Evolutionary conservation across 2,329 filamentous ascomycete genomes (phyloP).

Genomic region (Ophiocordyceps polyrhachis-furcata): DNA sequence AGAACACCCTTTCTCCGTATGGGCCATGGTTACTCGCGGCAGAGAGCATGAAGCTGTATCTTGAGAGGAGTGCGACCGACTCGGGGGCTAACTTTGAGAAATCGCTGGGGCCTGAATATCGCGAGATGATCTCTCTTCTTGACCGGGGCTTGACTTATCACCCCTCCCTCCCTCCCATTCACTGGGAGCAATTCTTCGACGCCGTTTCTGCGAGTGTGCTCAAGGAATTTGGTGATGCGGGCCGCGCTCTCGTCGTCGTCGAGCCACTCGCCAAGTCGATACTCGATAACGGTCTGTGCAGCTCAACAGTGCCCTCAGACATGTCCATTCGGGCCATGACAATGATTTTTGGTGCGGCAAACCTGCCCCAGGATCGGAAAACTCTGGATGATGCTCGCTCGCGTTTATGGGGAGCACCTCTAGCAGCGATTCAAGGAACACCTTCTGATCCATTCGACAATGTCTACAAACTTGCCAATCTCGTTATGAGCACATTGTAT

Average conservation of each 20-base stretch:
- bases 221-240: conserved; percentile 47
- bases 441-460: conserved; percentile 45
- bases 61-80: conserved; percentile 15
- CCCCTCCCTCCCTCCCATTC: conserved; percentile 24
- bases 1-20: conserved; percentile 24
- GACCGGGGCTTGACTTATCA: conserved; percentile 36
- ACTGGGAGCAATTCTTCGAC: conserved; percentile 38
- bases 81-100: conserved; percentile 16
- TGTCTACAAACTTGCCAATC: conserved; percentile 41
- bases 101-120: conserved; percentile 48
- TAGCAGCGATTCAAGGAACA: conserved; percentile 17
- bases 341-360: conserved; percentile 24
- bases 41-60: conserved; percentile 21
- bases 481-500: conserved; percentile 37
- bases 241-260: conserved; percentile 45
- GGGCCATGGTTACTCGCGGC: conserved; percentile 34
- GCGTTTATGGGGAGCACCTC: conserved; percentile 38
- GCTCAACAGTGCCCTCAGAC: conserved; percentile 10
- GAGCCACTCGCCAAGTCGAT: conserved; percentile 49
- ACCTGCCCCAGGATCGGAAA: conserved; percentile 39
- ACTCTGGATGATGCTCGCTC: conserved; percentile 46
- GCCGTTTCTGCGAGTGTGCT: conserved; percentile 36
- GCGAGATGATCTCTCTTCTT: conserved; percentile 49
- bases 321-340: conserved; percentile 15
- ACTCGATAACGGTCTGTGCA: conserved; percentile 12